Evolutionary conservation across 2,329 filamentous ascomycete species (phyloP).

Genomic region (Beauveria asiatica): DNA sequence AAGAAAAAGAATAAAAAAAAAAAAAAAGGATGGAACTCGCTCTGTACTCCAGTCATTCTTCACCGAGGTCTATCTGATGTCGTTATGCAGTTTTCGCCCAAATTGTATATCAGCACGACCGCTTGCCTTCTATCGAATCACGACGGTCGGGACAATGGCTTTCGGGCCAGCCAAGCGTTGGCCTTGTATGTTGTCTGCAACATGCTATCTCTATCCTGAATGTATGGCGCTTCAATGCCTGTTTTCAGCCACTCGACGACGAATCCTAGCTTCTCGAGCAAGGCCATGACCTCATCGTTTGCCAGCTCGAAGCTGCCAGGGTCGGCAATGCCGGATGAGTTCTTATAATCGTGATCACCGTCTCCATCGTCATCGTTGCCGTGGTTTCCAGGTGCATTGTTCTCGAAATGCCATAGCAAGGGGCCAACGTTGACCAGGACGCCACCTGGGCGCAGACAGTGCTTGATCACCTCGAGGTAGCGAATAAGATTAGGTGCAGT

Average conservation of each 20-base stretch:
- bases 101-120: background rate
- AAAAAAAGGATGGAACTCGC: background rate
- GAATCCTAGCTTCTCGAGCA: slow-evolving; percentile 73
- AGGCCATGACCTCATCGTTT: slow-evolving; percentile 73
- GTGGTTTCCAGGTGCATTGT: slow-evolving; percentile 53
- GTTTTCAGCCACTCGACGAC: slow-evolving; percentile 54
- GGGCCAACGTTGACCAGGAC: slow-evolving; percentile 86
- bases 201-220: slow-evolving; percentile 80
- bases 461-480: slow-evolving; percentile 75
- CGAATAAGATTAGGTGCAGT: slow-evolving; percentile 88
- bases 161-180: slow-evolving; percentile 79
- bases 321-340: slow-evolving; percentile 66
- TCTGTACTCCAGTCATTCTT: background rate
- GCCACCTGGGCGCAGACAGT: slow-evolving; percentile 70
- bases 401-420: slow-evolving; percentile 91
- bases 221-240: slow-evolving; percentile 68
- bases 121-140: background rate
- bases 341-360: slow-evolving; percentile 39
- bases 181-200: slow-evolving; percentile 73
- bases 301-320: slow-evolving; percentile 85
- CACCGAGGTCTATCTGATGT: background rate
- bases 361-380: slow-evolving; percentile 43
- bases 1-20: too few relatives aligned
- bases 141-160: slow-evolving; percentile 31
- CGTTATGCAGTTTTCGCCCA: background rate